Conservation (phyloP, 441 rosid genomes). For the Raphanus hybrid region DNA sequence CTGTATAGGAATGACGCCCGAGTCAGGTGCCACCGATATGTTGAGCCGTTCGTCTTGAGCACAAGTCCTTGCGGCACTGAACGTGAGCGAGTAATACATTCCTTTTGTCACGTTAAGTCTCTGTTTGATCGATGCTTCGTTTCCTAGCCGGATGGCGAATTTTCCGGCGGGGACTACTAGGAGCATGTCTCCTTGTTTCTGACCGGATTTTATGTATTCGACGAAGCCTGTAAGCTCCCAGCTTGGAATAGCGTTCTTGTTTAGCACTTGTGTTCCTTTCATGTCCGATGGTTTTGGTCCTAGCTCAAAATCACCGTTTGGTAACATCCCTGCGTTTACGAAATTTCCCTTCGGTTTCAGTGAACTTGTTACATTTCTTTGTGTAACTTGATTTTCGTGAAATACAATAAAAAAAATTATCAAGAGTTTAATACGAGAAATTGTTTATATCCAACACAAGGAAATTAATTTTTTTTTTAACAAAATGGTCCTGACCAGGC, state of each 20-base stretch:
- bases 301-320: slow-evolving; percentile 65
- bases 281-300: slow-evolving; percentile 58
- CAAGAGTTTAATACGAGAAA: neutral
- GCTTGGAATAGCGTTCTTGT: slow-evolving; percentile 50
- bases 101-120: slow-evolving; percentile 49
- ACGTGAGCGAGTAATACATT: slow-evolving; percentile 61
- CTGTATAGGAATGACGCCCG: slow-evolving; percentile 77
- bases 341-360: neutral
- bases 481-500: neutral
- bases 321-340: slow-evolving; percentile 49
- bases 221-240: slow-evolving; percentile 68
- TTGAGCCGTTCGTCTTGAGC: slow-evolving; percentile 70
- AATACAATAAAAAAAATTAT: neutral
- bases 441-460: neutral
- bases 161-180: slow-evolving; percentile 72
- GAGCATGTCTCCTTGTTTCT: slow-evolving; percentile 78
- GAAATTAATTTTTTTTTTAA: neutral
- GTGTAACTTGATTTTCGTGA: neutral
- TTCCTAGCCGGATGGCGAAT: slow-evolving; percentile 62
- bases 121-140: slow-evolving; percentile 71
- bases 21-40: slow-evolving; percentile 68
- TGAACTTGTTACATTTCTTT: neutral
- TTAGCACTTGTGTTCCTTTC: slow-evolving; percentile 56
- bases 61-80: slow-evolving; percentile 70
- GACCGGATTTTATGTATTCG: slow-evolving; percentile 67